phyloP scores from a whole-genome alignment of 1,284 basidiomycete genomes.

The Cryptococcus wingfieldii region DNA sequence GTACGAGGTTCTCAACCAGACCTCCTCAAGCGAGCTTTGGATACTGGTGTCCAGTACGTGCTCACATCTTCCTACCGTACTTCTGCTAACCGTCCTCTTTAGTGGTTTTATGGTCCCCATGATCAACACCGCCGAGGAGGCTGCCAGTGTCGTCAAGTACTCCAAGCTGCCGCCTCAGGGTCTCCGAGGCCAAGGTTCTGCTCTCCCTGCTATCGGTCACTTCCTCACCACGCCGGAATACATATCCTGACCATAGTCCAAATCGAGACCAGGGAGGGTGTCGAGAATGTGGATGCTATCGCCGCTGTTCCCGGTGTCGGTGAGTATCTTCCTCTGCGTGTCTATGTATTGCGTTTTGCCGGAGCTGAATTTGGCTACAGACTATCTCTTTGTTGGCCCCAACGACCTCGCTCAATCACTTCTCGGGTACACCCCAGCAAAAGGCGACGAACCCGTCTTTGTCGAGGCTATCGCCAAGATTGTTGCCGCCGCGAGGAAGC shows the following conservation, averaged over 20 bases:
- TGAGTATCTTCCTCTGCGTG: slow-evolving; percentile 10
- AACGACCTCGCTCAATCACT: slow-evolving; percentile 39
- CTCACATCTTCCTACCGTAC: neutral
- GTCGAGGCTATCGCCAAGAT: slow-evolving; percentile 35
- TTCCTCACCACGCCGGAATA: slow-evolving; percentile 35
- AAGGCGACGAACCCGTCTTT: slow-evolving; percentile 30
- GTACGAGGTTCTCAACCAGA: slow-evolving; percentile 24
- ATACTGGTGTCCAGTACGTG: slow-evolving; percentile 41
- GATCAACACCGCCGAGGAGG: slow-evolving; percentile 35
- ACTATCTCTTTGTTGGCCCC: slow-evolving; percentile 38
- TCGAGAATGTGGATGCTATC: slow-evolving; percentile 38
- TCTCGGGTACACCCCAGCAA: slow-evolving; percentile 34
- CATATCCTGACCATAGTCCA: slow-evolving; percentile 32
- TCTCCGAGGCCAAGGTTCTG: slow-evolving; percentile 36
- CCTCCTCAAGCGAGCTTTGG: slow-evolving; percentile 36
- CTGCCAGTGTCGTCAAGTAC: slow-evolving; percentile 22
- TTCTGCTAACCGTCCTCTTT: neutral
- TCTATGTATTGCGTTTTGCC: no score
- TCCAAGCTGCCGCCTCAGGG: slow-evolving; percentile 39
- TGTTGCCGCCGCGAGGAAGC: slow-evolving; percentile 22
- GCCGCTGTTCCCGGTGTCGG: slow-evolving; percentile 31
- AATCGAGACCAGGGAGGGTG: slow-evolving; percentile 33
- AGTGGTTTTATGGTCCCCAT: slow-evolving; percentile 38
- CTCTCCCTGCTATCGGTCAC: slow-evolving; percentile 29
- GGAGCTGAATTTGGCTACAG: slow-evolving; percentile 10